Base-by-base conservation (phyloP, 1,284 basidiomycete genomes). In the Cystobasidiaceae sp. region DNA sequence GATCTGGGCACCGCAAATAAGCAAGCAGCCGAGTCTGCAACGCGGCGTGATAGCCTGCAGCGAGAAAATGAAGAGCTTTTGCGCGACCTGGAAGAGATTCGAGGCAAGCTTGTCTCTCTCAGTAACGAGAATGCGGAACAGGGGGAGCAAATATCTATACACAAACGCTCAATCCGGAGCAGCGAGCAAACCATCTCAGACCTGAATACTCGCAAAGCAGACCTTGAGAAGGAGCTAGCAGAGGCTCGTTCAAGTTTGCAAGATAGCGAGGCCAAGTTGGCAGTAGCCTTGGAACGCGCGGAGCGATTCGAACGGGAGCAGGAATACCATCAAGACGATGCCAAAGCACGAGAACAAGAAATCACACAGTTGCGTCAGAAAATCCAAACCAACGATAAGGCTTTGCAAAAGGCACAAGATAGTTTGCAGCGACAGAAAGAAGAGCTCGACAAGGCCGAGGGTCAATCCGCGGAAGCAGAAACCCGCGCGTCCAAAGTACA, bases 61-160 rank as follows among this genome's bases (percentile, higher is more conserved):
- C 11, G 39, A 30, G 67, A 68, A 37, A 69, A 69, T 37, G 59
- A 54, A n/a, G 56, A 63, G 43, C 49, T 71, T 4, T 57, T 68
- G 62, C 46, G 51, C 15, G 66, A 67, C 23, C 57, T 69, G 32
- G 65, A 67, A 11, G 66, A 69, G 15, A 46, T 70, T 4, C 58
- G 63, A 6, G 48, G 41, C 13, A 64, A 70, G 58, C 49, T 66
- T 32, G 67, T 65, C 50, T 37, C 48, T 4, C 48, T 66, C 11
- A 52, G 49, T 19, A 57, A 67, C 39, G 57, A 68, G 17, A 41
- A 61, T 19, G 65, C 57, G 21, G 37, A 37, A 13, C 19, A 51
- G 19, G 45, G 57, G 4, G 62, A 68, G 33, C 66, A 63, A 34
- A 30, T 50, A 32, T 52, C 43, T 13, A 30, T 41, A 8, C 28